Evolutionary conservation across 441 rosid genomes (phyloP).

Genomic region (California macrophylla): DNA sequence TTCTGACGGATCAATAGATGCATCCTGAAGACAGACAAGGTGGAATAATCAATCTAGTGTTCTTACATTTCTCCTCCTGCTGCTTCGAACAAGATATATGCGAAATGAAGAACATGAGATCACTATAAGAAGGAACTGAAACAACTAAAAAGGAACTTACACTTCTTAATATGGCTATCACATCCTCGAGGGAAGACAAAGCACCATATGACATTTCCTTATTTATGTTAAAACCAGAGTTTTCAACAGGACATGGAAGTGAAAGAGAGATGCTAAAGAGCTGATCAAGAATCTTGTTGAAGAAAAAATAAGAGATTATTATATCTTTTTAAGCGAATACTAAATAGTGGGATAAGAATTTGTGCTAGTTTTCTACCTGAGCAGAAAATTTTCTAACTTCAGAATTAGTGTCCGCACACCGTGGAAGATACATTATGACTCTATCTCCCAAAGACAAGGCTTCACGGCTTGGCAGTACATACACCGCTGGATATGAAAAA

Average conservation of each 20-base stretch:
- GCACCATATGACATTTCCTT: conserved; percentile 72
- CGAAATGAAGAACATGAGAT: conserved; percentile 12
- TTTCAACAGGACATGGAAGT: conserved; percentile 61
- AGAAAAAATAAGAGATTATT: conserved; percentile 15
- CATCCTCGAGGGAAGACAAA: conserved; percentile 94
- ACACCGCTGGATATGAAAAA: conserved; percentile 54
- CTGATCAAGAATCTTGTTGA: conserved; percentile 77
- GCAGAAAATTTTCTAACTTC: conserved; percentile 94
- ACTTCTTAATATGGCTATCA: conserved; percentile 86
- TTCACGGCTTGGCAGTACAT: conserved; percentile 90
- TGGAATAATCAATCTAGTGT: neutral
- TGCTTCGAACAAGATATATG: conserved; percentile 18
- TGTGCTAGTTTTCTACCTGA: conserved; percentile 46
- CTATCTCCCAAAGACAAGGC: conserved; percentile 93
- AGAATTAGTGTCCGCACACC: conserved; percentile 91
- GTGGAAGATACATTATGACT: conserved; percentile 85
- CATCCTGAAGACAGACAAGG: conserved; percentile 53
- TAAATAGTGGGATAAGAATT: neutral
- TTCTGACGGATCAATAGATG: conserved; percentile 98
- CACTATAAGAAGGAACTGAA: neutral
- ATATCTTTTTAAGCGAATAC: conserved; percentile 7
- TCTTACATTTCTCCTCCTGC: conserved; percentile 5
- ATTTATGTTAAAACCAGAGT: conserved; percentile 42
- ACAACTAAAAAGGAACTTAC: conserved; percentile 36
- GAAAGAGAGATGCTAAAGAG: conserved; percentile 91